phyloP scores from a whole-genome alignment of 352 stramenopile genomes.

The Phytophthora colocasiae region DNA sequence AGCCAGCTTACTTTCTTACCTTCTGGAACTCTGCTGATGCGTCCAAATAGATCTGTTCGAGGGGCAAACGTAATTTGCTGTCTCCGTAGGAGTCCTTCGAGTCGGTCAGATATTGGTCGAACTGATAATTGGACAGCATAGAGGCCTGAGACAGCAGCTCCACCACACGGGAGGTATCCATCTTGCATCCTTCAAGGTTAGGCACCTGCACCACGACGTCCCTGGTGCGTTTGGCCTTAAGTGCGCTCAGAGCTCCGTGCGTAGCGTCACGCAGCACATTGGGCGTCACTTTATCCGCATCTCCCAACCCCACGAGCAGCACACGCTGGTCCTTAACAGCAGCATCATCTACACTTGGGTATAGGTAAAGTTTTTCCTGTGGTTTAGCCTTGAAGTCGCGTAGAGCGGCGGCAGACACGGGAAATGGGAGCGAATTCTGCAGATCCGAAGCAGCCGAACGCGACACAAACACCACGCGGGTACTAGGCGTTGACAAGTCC shows the following conservation, averaged over 20 bases:
- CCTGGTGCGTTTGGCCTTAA: constrained; percentile 62
- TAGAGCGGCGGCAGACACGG: constrained; percentile 67
- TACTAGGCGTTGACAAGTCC: constrained; percentile 26
- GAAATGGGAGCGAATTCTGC: constrained; percentile 62
- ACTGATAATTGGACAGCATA: constrained; percentile 90
- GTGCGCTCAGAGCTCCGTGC: constrained; percentile 59
- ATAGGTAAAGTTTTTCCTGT: constrained; percentile 78
- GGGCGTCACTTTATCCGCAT: constrained; percentile 68
- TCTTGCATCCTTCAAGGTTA: constrained; percentile 30
- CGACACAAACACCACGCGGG: constrained; percentile 68
- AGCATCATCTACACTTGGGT: constrained; percentile 56
- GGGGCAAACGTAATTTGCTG: constrained; percentile 68
- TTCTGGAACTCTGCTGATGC: constrained; percentile 62
- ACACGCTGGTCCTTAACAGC: constrained; percentile 54
- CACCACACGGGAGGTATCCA: constrained; percentile 56
- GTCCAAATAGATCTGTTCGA: constrained; percentile 73
- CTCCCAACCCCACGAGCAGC: constrained; percentile 80
- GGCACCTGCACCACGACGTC: constrained; percentile 67
- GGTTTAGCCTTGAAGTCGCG: constrained; percentile 70
- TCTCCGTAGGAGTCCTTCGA: constrained; percentile 66
- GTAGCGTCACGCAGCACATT: constrained; percentile 71
- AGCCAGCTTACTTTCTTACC: constrained; percentile 27
- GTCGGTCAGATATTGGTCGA: constrained; percentile 81
- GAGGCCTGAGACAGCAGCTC: constrained; percentile 78
- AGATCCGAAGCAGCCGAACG: constrained; percentile 31